phyloP scores from a whole-genome alignment of 139 green algal species.

The Coelastrella sp. region DNA sequence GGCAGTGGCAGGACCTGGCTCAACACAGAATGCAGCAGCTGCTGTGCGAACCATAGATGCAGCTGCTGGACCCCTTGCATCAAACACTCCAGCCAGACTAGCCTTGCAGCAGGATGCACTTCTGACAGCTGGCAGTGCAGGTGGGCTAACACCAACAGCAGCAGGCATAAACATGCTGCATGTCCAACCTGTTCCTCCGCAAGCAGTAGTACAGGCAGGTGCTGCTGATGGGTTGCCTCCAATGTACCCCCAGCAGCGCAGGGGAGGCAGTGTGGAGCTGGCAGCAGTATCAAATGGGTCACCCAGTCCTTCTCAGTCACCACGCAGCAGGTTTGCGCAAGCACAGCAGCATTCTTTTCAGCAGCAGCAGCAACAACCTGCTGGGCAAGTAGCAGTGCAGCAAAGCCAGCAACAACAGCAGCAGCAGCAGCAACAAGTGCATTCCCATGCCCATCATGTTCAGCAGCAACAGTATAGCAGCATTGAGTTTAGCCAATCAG shows the following conservation, averaged over 20 bases:
- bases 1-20: constrained; percentile 18
- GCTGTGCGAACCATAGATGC: constrained; percentile 27
- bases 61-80: constrained; percentile 30
- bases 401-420: neutral
- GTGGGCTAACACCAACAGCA: constrained; percentile 22
- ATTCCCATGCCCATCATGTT: neutral
- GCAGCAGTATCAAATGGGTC: constrained; percentile 14
- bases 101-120: constrained; percentile 37
- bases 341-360: neutral
- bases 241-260: neutral
- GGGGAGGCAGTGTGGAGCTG: constrained; percentile 29
- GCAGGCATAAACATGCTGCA: neutral
- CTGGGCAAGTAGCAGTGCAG: no score
- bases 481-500: neutral
- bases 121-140: constrained; percentile 39
- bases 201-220: neutral
- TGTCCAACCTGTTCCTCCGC: no score
- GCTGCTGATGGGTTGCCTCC: neutral
- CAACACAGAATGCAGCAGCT: constrained; percentile 37
- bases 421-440: constrained; percentile 8
- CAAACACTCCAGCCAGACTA: constrained; percentile 24
- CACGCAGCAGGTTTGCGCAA: constrained; percentile 4
- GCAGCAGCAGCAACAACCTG: constrained; percentile 39
- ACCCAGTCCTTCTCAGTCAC: constrained; percentile 1
- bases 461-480: constrained; percentile 13